These are phyloP conservation scores for Colletotrichum scovillei DNA, from an alignment of 2,329 filamentous ascomycete species.

Conservation along the genomic window DNA sequence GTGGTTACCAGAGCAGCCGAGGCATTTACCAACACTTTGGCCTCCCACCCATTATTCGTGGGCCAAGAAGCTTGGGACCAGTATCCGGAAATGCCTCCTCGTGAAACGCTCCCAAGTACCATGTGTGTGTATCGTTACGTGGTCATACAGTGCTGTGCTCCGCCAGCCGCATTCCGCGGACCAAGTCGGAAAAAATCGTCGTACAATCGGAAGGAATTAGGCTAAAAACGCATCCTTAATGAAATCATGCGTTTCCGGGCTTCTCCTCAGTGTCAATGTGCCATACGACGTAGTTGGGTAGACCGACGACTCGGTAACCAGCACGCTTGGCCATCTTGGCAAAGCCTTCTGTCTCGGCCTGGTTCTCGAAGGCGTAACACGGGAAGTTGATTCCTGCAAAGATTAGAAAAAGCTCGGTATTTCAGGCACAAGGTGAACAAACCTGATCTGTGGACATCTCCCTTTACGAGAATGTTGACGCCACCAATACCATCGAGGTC, in stretches of 20 bases:
- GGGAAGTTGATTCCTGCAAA: constrained; percentile 92
- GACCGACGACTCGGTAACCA: constrained; percentile 89
- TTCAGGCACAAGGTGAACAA: constrained; percentile 44
- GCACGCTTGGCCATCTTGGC: constrained; percentile 98
- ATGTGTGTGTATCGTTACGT: constrained; percentile 35
- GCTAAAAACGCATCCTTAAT: constrained; percentile 4
- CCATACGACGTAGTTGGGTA: constrained; percentile 99
- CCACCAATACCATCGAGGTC: constrained; percentile 95
- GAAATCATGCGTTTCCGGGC: constrained; percentile 75
- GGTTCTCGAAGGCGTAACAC: constrained; percentile 96
- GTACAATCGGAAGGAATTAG: constrained; percentile 32
- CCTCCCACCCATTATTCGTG: constrained; percentile 13
- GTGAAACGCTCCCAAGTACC: constrained; percentile 27
- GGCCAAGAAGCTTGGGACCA: constrained; percentile 23
- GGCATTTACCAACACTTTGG: constrained; percentile 11
- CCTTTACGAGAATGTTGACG: constrained; percentile 97
- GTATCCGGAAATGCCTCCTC: constrained; percentile 24
- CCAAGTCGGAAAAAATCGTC: constrained; percentile 32
- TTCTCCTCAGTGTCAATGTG: constrained; percentile 98
- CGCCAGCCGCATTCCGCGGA: constrained; percentile 35
- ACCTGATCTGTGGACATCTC: constrained; percentile 96
- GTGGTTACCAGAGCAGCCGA: constrained; percentile 14
- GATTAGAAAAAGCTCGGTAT: neutral
- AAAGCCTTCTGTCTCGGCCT: constrained; percentile 98
- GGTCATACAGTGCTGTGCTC: constrained; percentile 36